A percentile compares a stretch with the other conserved stretches of the same genome.
Evolutionary conservation across 768 basidiomycete genomes (phyloP).

Genomic region (Pholiota microspora): DNA sequence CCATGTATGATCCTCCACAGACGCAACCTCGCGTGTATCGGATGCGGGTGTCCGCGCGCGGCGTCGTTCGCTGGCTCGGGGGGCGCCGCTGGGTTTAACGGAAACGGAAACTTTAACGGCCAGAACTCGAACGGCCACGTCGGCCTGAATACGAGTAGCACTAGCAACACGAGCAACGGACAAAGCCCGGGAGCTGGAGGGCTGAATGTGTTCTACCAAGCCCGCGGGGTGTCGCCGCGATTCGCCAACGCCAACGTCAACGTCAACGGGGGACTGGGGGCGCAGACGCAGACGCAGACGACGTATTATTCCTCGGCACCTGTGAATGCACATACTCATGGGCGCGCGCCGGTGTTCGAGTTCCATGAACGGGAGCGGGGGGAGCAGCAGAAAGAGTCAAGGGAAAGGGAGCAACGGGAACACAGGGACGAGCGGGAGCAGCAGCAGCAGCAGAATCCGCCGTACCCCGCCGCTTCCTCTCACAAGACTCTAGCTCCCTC

Average conservation of each 20-base stretch:
- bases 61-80: no score
- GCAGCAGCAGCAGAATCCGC: conserved; percentile 7
- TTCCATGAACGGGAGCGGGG: background rate
- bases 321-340: no score
- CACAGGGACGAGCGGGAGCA: background rate
- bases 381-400: no score
- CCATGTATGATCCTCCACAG: conserved; percentile 55
- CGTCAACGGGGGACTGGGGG: background rate
- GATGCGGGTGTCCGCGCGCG: conserved; percentile 65
- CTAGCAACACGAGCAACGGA: no score
- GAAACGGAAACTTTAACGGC: no score
- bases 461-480: background rate
- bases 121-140: no score
- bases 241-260: background rate
- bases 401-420: no score
- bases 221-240: background rate
- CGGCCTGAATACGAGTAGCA: no score
- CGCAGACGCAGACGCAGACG: background rate
- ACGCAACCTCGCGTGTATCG: conserved; percentile 75
- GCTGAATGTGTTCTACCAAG: background rate
- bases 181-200: no score
- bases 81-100: no score
- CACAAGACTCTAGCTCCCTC: background rate
- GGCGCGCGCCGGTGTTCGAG: background rate
- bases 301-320: conserved; percentile 27